Evolutionary conservation across 164 flowering plant genomes (phyloP), one percentile per base, ranked within the genome.

Genomic region (Paratinospora sagittata): DNA sequence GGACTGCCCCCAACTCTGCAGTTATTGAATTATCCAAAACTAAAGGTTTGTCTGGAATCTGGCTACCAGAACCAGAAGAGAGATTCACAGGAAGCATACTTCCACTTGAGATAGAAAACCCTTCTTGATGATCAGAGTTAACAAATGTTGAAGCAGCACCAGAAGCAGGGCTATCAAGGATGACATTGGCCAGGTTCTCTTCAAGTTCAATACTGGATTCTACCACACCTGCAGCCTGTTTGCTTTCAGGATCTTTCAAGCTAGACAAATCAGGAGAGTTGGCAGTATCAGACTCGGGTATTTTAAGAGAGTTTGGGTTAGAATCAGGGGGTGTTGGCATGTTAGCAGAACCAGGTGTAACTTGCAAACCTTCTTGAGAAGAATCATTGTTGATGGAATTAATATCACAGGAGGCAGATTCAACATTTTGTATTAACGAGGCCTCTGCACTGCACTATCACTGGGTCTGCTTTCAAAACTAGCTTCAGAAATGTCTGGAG

Each of bases 401-500:
- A 76, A 36, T 67, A 73, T 52, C 75, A 72, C 23, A 74, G 39
- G 79, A 60, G 58, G 81, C 62, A 47, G 66, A 39, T 52, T 74
- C 78, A 72, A 63, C 76, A 76, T 68, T 74, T 19, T 70, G 76
- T 14, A 65, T 43, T 60, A 72, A 43, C 33, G 78, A 70, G 57
- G 62, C 19, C 63, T 63, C 77, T 33, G 21, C 13, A 72, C 52
- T 74, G 69, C 63, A 70, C 75, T 82, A 69, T 77, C 81, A 84
- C 57, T 73, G 67, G 70, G 43, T 72, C 70, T 75, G 80, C 75
- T 80, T 69, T 81, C 85, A 78, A 69, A 63, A 63, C 72, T 70
- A 75, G 73, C 78, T 52, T 83, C 84, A 64, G 47, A 72, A 77
- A 47, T 63, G 75, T 86, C 83, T 36, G 77, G 68, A 82, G 80